phyloP scores from a whole-genome alignment of 192 early-diverging fungal species.

The Rhizoclosmatium globosum region DNA sequence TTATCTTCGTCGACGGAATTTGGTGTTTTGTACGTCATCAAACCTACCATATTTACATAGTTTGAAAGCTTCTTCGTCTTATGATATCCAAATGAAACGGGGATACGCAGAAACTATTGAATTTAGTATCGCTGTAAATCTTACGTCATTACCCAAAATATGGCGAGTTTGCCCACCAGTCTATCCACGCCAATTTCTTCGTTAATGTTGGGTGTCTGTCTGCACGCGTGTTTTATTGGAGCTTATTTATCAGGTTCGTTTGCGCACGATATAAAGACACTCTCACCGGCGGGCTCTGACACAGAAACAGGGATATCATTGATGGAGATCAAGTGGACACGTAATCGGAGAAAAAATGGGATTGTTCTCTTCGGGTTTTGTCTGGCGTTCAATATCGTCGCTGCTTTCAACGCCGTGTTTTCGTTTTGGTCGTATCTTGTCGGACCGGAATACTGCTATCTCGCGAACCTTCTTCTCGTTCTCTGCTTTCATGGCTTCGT shows the following conservation, averaged over 20 bases:
- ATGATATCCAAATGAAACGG: too few relatives aligned
- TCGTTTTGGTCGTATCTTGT: neutral
- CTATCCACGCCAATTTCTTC: neutral
- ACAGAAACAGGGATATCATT: neutral
- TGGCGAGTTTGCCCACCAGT: too few relatives aligned
- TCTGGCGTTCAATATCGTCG: neutral
- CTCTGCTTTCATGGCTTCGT: too few relatives aligned
- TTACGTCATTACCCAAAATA: too few relatives aligned
- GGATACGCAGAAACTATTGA: too few relatives aligned
- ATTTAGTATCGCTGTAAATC: too few relatives aligned
- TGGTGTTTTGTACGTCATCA: too few relatives aligned
- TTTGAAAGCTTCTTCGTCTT: too few relatives aligned
- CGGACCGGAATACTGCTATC: neutral
- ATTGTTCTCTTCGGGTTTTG: neutral
- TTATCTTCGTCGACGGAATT: too few relatives aligned
- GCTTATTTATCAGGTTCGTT: neutral
- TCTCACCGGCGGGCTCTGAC: neutral
- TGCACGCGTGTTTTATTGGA: neutral
- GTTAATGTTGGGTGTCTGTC: neutral
- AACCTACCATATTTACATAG: too few relatives aligned
- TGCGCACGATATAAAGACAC: neutral
- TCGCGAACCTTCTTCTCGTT: neutral
- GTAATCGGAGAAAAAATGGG: neutral
- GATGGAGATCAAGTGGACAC: neutral
- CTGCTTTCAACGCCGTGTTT: neutral